These are phyloP conservation scores for Fusarium coicis DNA, from an alignment of 2,329 filamentous ascomycete genomes.

Conservation along the genomic window DNA sequence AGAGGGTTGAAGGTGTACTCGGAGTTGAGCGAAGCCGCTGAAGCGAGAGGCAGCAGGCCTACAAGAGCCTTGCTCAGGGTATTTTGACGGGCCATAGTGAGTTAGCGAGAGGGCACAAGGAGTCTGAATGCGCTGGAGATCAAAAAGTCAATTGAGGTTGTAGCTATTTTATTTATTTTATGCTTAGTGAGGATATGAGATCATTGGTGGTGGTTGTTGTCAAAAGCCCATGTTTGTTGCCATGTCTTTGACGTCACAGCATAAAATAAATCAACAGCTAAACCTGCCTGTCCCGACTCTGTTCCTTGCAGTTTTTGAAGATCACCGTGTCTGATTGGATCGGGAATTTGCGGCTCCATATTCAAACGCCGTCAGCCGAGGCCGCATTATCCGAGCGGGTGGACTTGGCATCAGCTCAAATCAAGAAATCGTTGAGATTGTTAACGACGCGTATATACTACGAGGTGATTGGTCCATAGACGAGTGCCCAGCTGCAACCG, in stretches of 20 bases:
- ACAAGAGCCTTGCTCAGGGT: conserved; percentile 11
- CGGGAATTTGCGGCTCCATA: conserved; percentile 35
- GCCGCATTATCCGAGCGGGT: conserved; percentile 29
- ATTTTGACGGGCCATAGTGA: conserved; percentile 23
- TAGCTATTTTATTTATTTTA: conserved; percentile 1
- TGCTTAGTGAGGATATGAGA: conserved; percentile 11
- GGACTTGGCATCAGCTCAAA: conserved; percentile 27
- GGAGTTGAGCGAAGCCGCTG: conserved; percentile 52
- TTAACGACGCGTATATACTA: not conserved
- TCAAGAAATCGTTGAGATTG: conserved; percentile 11
- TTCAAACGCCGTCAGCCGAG: conserved; percentile 12
- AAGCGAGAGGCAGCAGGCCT: conserved; percentile 17
- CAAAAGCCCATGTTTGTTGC: not conserved
- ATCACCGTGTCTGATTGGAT: conserved; percentile 8
- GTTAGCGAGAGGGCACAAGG: not conserved
- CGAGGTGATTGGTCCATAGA: not conserved
- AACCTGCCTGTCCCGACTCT: conserved; percentile 20
- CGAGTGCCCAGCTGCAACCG: not conserved
- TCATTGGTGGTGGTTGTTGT: conserved; percentile 13
- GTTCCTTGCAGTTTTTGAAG: conserved; percentile 19
- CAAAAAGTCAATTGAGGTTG: not conserved
- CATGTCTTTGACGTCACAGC: conserved; percentile 33
- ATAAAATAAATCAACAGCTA: conserved; percentile 5
- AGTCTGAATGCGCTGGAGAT: not conserved
- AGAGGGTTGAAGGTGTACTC: conserved; percentile 64